Evolutionary conservation across 495 filamentous ascomycete genomes (phyloP), one percentile per base, ranked within the genome.

Genomic region (Gamarada debralockiae): DNA sequence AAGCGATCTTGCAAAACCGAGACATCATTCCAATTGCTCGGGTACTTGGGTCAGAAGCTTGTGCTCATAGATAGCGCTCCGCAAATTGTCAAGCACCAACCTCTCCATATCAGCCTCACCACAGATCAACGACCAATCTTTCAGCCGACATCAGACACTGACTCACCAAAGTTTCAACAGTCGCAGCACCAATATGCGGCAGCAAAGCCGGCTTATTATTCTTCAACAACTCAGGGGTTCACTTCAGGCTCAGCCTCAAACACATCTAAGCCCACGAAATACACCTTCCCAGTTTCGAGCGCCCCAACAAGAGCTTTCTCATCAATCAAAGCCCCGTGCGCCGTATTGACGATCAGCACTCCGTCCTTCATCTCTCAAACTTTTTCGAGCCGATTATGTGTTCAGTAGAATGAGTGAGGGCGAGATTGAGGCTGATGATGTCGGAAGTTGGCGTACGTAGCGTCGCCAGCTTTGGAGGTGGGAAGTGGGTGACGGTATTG

Each of bases 181-280:
- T n/a, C n/a, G n/a, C n/a, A n/a, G n/a, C n/a, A n/a, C 89, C 88
- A 66, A 92, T 84, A 66, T 92, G 88, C 24, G 88, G 88, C 46
- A 89, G 66, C 45, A 92, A 65, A 67, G 90, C 78, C 31, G 85
- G 83, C 17, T 77, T 74, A 7, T 81, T 76, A 62, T 85, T 88
- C 53, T 73, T 73, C 31, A 90, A 64, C 29, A 92, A 70, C 2
- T 83, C n/a, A 85, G 1, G 77, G 71, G 59, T 91, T 83, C 21
- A 92, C 72, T 20, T 76, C 62, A 1, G 87, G 87, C 67, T 90
- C 87, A 27, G 86, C 71, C 68, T 89, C 87, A 58, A 78, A 90
- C 20, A 90, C 87, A 61, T 90, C 87, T 41, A 90, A 69, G 10
- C 86, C 86, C 46, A 78, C 73, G 53, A 73, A 70, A 21, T 69